These are phyloP conservation scores for Penicillium sp. DNA, from an alignment of 2,329 filamentous ascomycete genomes.

Conservation along the genomic window DNA sequence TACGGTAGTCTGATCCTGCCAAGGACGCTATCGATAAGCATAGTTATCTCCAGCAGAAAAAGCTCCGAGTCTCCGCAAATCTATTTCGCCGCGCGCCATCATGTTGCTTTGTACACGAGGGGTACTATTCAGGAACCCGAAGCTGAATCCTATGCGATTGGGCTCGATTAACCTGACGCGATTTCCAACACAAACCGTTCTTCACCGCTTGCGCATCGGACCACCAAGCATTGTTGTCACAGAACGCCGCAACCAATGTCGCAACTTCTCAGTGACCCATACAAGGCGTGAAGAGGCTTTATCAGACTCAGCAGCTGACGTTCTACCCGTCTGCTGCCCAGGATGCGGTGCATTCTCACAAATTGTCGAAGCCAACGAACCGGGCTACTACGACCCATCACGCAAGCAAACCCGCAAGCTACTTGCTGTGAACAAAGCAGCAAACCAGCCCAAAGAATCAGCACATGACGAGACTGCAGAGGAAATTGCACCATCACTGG, in stretches of 20 bases:
- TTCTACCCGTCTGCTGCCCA: conserved; percentile 57
- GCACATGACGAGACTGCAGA: conserved; percentile 19
- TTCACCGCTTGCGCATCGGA: not conserved
- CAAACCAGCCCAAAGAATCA: conserved; percentile 7
- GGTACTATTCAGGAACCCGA: conserved; percentile 20
- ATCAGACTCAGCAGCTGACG: conserved; percentile 15
- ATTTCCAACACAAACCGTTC: not conserved
- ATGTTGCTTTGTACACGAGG: conserved; percentile 33
- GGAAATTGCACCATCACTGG: too few relatives aligned
- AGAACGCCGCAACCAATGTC: conserved; percentile 12
- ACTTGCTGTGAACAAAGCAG: conserved; percentile 23
- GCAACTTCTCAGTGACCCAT: conserved; percentile 21
- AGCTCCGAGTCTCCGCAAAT: conserved; percentile 20
- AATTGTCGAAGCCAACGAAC: conserved; percentile 53
- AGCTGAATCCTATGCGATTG: conserved; percentile 4
- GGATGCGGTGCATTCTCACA: conserved; percentile 65
- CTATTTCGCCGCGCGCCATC: conserved; percentile 9
- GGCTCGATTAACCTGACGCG: not conserved
- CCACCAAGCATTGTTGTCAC: not conserved
- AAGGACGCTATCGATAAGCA: conserved; percentile 25
- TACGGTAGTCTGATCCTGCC: conserved; percentile 19
- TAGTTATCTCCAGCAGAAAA: conserved; percentile 17
- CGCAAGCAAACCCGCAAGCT: conserved; percentile 50
- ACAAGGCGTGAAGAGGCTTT: conserved; percentile 9
- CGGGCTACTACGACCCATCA: conserved; percentile 58